phyloP scores from a whole-genome alignment of 306 rosid species.

The Prunus salicina region DNA sequence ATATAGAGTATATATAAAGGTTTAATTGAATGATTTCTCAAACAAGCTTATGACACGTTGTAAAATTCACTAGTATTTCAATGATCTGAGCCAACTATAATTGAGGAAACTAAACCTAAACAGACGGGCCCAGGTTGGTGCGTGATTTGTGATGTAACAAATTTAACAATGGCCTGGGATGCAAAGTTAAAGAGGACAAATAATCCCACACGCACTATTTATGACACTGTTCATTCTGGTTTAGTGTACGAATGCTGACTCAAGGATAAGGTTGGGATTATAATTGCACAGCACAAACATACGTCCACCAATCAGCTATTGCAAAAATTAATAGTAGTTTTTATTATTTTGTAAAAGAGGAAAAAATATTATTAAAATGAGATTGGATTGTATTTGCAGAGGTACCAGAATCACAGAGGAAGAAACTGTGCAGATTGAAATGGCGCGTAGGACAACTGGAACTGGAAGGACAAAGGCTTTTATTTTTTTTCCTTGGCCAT shows the following conservation, averaged over 20 bases:
- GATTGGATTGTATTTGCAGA: background rate
- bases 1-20: too few relatives aligned
- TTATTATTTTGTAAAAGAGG: background rate
- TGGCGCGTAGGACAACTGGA: background rate
- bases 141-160: background rate
- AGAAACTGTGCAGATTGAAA: background rate
- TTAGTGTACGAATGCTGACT: too few relatives aligned
- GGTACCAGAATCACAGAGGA: background rate
- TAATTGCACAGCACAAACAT: too few relatives aligned
- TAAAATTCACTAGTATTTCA: too few relatives aligned
- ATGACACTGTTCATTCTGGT: background rate
- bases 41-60: too few relatives aligned
- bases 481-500: background rate
- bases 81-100: too few relatives aligned
- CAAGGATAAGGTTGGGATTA: too few relatives aligned
- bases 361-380: too few relatives aligned
- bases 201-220: background rate
- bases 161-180: too few relatives aligned
- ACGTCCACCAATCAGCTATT: too few relatives aligned
- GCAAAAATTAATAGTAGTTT: background rate
- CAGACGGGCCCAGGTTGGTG: background rate
- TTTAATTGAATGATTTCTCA: too few relatives aligned
- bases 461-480: background rate
- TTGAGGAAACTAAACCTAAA: background rate
- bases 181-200: too few relatives aligned